Evolutionary conservation across 2,329 filamentous ascomycete genomes (phyloP), one percentile per base, ranked within the genome.

Genomic region (Drechslerella coelobrocha): DNA sequence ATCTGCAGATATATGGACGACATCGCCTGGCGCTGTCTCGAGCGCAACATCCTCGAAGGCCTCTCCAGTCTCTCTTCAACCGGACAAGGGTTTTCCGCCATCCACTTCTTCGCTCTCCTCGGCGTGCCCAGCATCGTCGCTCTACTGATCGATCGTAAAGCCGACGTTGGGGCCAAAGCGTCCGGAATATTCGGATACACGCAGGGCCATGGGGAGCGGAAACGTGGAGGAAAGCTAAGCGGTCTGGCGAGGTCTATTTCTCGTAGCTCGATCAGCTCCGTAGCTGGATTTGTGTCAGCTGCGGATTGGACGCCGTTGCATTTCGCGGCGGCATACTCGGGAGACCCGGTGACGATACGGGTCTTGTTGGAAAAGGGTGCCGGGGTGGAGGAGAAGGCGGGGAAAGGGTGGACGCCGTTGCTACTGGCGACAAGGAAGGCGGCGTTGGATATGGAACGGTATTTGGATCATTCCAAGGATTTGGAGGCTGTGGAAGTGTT

Each of bases 401-500:
- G 66, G 39, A 71, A 63, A 24, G 59, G 66, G 3, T 63, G 57
- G 34, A 71, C 66, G 4, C 53, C 66, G 8, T 48, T 71, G 2
- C 37, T 71, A 8, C 39, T 71, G 6, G 66, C 66, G 19, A 71
- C 66, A 41, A 59, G 66, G 24, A 71, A 71, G 39, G 66, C 66
- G 2, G 66, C 66, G 17, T 43, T 71, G 48, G 66, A 71, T 63
- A 71, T 62, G 59, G 66, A 71, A 17, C 52, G 52, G 26, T 60
- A 59, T 51, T 31, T 71, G n/a, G 55, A 71, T 31, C 66, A 71
- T 31, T 53, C 66, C 14, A 71, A 39, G 48, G 66, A 71, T 51
- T 19, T 71, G 26, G 29, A 54, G 14, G 59, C 59, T 0, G 45
- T 71, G 10, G 43, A 59, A 27, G n/a, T 54, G 1, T 43, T 71